These are phyloP conservation scores for Gamsiella multidivaricata DNA, from an alignment of 192 early-diverging fungal genomes.

Conservation along the genomic window DNA sequence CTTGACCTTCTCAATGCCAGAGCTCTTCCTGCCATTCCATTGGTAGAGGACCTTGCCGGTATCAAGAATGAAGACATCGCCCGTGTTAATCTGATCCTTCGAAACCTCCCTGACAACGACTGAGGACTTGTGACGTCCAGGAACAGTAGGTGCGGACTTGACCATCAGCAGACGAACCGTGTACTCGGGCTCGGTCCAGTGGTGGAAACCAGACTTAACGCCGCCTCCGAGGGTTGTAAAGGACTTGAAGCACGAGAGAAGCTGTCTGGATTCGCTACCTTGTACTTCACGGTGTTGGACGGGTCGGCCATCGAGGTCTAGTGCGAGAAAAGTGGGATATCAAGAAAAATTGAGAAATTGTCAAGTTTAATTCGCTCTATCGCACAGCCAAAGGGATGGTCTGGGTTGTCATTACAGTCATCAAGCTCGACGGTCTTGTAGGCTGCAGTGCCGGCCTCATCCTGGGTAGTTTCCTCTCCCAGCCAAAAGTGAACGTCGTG, in stretches of 20 bases:
- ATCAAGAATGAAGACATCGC: constrained; percentile 84
- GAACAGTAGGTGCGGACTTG: constrained; percentile 47
- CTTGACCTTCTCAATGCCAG: constrained; percentile 76
- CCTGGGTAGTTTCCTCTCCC: constrained; percentile 78
- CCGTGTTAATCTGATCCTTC: constrained; percentile 66
- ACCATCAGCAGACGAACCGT: constrained; percentile 69
- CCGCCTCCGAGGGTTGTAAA: constrained; percentile 73
- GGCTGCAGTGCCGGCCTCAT: constrained; percentile 87
- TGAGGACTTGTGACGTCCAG: constrained; percentile 54
- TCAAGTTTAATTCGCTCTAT: too few relatives aligned
- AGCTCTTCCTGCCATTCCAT: constrained; percentile 73
- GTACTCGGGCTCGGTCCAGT: constrained; percentile 62
- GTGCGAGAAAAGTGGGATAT: background rate
- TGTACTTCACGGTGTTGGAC: constrained; percentile 88
- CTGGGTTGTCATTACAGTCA: constrained; percentile 64
- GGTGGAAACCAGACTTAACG: constrained; percentile 78
- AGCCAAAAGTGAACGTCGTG: constrained; percentile 91
- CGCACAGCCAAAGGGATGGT: too few relatives aligned
- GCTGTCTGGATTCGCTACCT: constrained; percentile 69
- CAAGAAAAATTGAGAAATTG: background rate
- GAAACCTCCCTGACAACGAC: constrained; percentile 73
- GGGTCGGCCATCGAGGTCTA: constrained; percentile 73
- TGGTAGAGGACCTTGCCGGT: constrained; percentile 71
- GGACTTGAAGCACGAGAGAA: constrained; percentile 74
- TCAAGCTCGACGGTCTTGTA: constrained; percentile 87